phyloP scores from a whole-genome alignment of 345 rosid genomes.

The Isatis tinctoria region DNA sequence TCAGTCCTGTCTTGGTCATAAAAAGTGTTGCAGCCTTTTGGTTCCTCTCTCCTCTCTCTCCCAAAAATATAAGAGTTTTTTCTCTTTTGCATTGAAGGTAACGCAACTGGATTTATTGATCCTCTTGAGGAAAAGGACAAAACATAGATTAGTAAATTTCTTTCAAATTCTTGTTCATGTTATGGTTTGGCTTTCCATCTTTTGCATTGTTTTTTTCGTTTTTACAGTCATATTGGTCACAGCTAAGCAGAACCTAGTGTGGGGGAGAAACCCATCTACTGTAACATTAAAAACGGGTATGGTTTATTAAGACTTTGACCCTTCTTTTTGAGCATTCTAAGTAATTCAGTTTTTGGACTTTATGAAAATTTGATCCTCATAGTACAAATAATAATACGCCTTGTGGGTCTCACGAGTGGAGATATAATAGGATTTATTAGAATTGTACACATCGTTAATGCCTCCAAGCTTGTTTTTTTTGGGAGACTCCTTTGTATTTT shows the following conservation, averaged over 20 bases:
- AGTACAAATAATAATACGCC: conserved; percentile 36
- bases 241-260: conserved; percentile 25
- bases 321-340: conserved; percentile 14
- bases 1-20: conserved; percentile 37
- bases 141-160: conserved; percentile 5
- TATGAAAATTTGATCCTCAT: conserved; percentile 28
- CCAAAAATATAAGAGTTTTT: not conserved
- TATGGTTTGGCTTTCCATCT: not conserved
- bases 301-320: conserved; percentile 14
- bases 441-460: conserved; percentile 28
- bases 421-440: conserved; percentile 30
- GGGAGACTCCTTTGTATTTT: conserved; percentile 20
- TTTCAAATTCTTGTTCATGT: not conserved
- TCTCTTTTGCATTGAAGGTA: conserved; percentile 11
- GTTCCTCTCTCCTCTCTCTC: conserved; percentile 19
- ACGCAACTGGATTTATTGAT: not conserved
- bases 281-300: conserved; percentile 13
- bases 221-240: conserved; percentile 12
- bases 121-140: conserved; percentile 22
- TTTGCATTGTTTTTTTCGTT: not conserved
- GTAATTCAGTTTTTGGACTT: conserved; percentile 20
- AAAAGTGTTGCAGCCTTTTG: conserved; percentile 38
- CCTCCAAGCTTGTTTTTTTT: conserved; percentile 25
- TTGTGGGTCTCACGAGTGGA: conserved; percentile 30
- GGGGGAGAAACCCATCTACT: conserved; percentile 12